phyloP scores from a whole-genome alignment of 768 basidiomycete genomes.

The Leucogyrophana mollusca region DNA sequence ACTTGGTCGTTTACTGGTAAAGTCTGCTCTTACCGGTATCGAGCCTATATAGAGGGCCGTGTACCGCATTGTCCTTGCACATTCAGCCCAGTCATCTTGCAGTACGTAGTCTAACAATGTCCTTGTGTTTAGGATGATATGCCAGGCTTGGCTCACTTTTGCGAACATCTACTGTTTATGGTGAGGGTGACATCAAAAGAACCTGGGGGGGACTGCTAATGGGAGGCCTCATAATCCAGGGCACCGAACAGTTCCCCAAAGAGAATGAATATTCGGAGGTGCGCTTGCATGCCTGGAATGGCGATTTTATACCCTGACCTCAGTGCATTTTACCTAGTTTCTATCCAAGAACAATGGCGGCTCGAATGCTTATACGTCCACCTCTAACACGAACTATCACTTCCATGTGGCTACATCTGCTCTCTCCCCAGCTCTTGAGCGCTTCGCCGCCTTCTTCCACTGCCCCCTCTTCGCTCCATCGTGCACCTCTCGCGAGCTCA shows the following conservation, averaged over 20 bases:
- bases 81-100: no score
- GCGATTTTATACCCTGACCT: not conserved
- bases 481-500: slow-evolving; percentile 86
- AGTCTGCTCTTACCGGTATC: not conserved
- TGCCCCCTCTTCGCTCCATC: slow-evolving; percentile 87
- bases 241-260: slow-evolving; percentile 78
- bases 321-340: slow-evolving; percentile 41
- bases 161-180: slow-evolving; percentile 96
- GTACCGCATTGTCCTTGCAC: no score
- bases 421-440: slow-evolving; percentile 67
- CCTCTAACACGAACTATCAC: slow-evolving; percentile 89
- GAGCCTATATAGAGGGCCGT: not conserved
- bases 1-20: not conserved
- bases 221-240: slow-evolving; percentile 39
- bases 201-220: not conserved
- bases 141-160: slow-evolving; percentile 92
- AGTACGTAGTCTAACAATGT: no score
- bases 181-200: slow-evolving; percentile 45
- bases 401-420: slow-evolving; percentile 68
- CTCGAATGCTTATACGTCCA: slow-evolving; percentile 92
- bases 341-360: slow-evolving; percentile 80
- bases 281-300: slow-evolving; percentile 7
- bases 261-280: slow-evolving; percentile 96
- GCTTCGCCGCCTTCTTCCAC: slow-evolving; percentile 87
- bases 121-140: slow-evolving; percentile 81